These are phyloP conservation scores for Ophiostoma australiae DNA, from an alignment of 2,329 filamentous ascomycete genomes.

Conservation along the genomic window DNA sequence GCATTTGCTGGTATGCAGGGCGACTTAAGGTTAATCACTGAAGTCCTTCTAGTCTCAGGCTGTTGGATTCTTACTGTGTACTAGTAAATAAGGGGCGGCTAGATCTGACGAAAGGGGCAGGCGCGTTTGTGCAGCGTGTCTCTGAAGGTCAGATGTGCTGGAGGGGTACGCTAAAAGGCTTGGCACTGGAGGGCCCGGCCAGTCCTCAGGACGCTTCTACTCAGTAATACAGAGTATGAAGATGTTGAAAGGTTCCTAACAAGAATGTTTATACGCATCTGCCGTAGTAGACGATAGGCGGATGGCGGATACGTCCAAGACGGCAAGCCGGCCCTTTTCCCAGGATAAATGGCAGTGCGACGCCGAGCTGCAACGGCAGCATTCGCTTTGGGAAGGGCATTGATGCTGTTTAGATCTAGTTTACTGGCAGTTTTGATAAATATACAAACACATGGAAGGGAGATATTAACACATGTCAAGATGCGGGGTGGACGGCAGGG, in stretches of 20 bases:
- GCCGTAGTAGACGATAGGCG: not conserved
- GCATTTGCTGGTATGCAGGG: slow-evolving; percentile 7
- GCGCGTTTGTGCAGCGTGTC: slow-evolving; percentile 10
- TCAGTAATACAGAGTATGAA: no score
- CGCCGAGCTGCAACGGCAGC: not conserved
- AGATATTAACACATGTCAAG: not conserved
- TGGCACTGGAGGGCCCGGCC: not conserved
- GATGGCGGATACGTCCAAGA: not conserved
- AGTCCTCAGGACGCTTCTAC: no score
- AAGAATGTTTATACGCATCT: not conserved
- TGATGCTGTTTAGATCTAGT: not conserved
- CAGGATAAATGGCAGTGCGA: not conserved
- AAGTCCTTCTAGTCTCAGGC: no score
- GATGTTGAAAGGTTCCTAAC: not conserved
- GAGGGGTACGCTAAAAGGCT: slow-evolving; percentile 1
- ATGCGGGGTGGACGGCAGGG: not conserved
- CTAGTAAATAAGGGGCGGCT: not conserved
- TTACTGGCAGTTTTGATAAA: not conserved
- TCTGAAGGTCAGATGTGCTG: not conserved
- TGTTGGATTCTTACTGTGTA: not conserved
- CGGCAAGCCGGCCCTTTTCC: not conserved
- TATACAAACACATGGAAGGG: not conserved
- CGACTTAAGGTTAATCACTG: not conserved
- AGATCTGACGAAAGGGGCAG: not conserved
- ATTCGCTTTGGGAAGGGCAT: not conserved